A percentile compares a stretch with the other conserved stretches of the same genome.
Evolutionary conservation across 768 basidiomycete genomes (phyloP).

Genomic region (Amanita pallidorosea): DNA sequence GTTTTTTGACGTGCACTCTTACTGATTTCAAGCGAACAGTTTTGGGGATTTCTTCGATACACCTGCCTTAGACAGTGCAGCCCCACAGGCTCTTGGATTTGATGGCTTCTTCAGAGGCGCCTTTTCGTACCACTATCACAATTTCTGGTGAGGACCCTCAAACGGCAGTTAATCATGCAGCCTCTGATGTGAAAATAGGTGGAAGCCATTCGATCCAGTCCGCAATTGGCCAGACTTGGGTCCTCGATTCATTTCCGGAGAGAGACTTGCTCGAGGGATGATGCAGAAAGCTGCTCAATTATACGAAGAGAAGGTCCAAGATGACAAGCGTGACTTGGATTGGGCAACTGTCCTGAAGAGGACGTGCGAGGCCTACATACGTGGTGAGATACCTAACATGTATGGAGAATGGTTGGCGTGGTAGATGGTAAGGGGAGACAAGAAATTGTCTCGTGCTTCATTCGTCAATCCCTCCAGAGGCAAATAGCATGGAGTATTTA

Average conservation of each 20-base stretch:
- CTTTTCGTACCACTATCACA: conserved; percentile 95
- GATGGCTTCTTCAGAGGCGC: conserved; percentile 96
- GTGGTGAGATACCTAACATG: conserved; percentile 90
- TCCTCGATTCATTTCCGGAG: conserved; percentile 62
- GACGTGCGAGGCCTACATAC: conserved; percentile 87
- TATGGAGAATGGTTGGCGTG: conserved; percentile 76
- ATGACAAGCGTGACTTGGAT: conserved; percentile 73
- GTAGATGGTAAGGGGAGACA: conserved; percentile 14
- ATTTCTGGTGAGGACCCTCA: conserved; percentile 57
- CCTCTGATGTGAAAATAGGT: conserved; percentile 40
- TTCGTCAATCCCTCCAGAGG: neutral
- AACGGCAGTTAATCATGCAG: neutral
- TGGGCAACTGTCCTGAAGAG: conserved; percentile 95
- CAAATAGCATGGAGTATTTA: neutral
- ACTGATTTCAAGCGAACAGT: conserved; percentile 18
- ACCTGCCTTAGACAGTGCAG: conserved; percentile 59
- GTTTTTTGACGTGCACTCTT: neutral
- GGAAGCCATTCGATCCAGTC: conserved; percentile 87
- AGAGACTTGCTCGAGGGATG: conserved; percentile 50
- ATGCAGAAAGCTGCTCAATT: conserved; percentile 14
- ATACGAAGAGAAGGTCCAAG: conserved; percentile 34
- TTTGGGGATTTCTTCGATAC: conserved; percentile 88
- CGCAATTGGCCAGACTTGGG: conserved; percentile 98
- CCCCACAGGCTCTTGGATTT: conserved; percentile 81
- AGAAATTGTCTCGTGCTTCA: neutral